Evolutionary conservation across 345 rosid species (phyloP).

Genomic region (Lepidium didymum): DNA sequence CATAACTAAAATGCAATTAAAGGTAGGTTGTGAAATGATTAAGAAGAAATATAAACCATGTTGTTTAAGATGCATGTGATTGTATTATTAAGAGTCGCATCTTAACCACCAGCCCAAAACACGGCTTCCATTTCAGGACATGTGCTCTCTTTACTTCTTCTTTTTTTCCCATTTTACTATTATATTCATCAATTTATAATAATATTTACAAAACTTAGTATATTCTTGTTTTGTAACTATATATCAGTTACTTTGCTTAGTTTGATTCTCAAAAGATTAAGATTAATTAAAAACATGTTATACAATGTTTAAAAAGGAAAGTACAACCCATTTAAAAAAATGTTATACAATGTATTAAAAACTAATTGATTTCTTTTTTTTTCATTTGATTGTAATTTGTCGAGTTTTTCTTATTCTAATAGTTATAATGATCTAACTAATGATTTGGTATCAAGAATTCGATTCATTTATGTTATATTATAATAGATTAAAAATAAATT

Average conservation of each 20-base stretch:
- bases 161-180: not conserved
- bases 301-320: not conserved
- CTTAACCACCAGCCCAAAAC: conserved; percentile 4
- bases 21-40: conserved; percentile 6
- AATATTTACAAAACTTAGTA: not conserved
- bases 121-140: conserved; percentile 2
- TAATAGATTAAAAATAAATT: no score
- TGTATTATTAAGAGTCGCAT: conserved; percentile 8
- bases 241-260: no score
- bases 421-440: no score
- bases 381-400: no score
- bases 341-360: no score
- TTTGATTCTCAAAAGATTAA: not conserved
- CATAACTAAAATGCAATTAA: not conserved
- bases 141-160: not conserved
- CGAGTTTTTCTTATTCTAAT: no score
- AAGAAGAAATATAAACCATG: not conserved
- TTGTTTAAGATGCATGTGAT: conserved; percentile 13
- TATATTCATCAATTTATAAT: not conserved
- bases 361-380: no score
- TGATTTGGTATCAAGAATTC: no score
- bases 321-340: no score
- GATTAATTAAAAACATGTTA: no score
- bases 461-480: no score
- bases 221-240: not conserved